A percentile compares a stretch with the other conserved stretches of the same genome.
Evolutionary conservation across 1,284 basidiomycete genomes (phyloP).

Genomic region (Trichosporon sp.): DNA sequence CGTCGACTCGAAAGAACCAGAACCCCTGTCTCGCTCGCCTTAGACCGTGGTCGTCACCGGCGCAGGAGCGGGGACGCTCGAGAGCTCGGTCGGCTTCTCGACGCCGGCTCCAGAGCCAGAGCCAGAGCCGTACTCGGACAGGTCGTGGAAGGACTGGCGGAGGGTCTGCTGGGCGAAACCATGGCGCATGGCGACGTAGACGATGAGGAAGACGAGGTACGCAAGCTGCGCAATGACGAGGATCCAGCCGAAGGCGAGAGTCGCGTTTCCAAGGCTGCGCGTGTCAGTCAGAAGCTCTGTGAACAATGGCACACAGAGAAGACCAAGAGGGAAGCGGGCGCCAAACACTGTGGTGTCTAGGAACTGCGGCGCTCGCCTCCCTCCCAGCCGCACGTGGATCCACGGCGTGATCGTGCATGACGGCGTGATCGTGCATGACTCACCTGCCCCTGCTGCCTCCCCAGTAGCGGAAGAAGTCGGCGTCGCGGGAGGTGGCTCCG

Average conservation of each 20-base stretch:
- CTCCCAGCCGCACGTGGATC: too few species aligned
- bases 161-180: background rate
- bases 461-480: background rate
- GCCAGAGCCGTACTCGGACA: background rate
- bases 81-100: conserved; percentile 3
- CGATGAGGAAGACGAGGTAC: background rate
- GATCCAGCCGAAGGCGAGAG: background rate
- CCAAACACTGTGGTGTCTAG: too few species aligned
- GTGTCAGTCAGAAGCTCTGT: background rate
- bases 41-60: background rate
- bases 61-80: background rate
- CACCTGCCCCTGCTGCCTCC: background rate
- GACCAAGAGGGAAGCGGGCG: too few species aligned
- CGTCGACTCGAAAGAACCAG: background rate
- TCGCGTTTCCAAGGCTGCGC: background rate
- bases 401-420: too few species aligned
- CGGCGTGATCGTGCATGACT: background rate
- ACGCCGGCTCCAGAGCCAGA: background rate
- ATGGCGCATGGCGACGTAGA: background rate
- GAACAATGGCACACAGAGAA: background rate
- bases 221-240: background rate
- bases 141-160: conserved; percentile 1
- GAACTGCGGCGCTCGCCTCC: too few species aligned
- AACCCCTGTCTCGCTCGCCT: background rate
- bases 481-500: background rate